Conservation (phyloP, 768 basidiomycete genomes). For the Phylloporus scabripes region DNA sequence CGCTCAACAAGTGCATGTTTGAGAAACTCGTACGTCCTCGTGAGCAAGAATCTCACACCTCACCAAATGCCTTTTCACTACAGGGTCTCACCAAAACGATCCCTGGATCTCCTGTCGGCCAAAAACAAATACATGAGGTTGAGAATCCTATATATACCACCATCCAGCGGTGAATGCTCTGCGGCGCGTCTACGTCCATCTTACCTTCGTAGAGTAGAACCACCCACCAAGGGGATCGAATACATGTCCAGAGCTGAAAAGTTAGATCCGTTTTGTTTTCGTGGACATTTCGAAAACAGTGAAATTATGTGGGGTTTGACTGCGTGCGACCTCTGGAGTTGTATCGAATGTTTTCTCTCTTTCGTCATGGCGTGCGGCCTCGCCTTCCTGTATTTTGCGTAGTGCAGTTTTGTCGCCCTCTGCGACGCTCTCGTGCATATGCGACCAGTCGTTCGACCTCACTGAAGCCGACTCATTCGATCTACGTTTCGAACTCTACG, state of each 20-base stretch:
- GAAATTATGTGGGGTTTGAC: no score
- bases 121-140: conserved; percentile 85
- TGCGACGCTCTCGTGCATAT: conserved; percentile 9
- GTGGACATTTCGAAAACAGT: no score
- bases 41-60: not conserved
- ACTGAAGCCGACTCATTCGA: conserved; percentile 40
- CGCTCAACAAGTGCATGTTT: conserved; percentile 91
- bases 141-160: conserved; percentile 76
- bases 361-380: conserved; percentile 27
- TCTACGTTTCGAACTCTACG: conserved; percentile 70
- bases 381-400: conserved; percentile 5
- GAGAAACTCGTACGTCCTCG: conserved; percentile 77
- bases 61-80: not conserved
- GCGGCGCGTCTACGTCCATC: not conserved
- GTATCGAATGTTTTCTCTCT: conserved; percentile 26
- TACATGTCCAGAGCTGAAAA: not conserved
- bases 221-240: not conserved
- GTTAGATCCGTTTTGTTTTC: no score
- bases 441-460: conserved; percentile 12
- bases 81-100: conserved; percentile 90
- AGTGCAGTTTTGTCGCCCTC: not conserved
- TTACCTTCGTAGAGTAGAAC: conserved; percentile 20
- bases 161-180: conserved; percentile 65
- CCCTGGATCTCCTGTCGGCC: conserved; percentile 79
- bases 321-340: not conserved